phyloP scores from a whole-genome alignment of 352 stramenopile genomes.

The Heterotrichella gracilis region DNA sequence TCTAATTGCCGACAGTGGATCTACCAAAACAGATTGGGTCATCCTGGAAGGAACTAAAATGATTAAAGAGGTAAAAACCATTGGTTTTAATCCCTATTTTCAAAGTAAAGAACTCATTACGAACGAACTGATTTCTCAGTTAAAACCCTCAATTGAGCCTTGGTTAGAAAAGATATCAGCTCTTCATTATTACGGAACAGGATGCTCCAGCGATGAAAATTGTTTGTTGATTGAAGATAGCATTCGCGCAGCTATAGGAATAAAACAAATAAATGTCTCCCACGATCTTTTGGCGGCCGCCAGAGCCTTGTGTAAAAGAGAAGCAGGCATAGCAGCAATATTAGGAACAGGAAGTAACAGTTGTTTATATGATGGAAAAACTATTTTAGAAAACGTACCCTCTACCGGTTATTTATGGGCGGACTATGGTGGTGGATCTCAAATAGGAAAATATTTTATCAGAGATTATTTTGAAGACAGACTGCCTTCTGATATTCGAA shows the following conservation, averaged over 20 bases:
- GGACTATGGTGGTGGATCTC: neutral
- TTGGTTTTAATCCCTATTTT: constrained; percentile 2
- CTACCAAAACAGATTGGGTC: constrained; percentile 2
- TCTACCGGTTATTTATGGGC: neutral
- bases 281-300: neutral
- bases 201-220: neutral
- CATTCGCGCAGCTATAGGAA: neutral
- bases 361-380: neutral
- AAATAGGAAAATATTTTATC: constrained; percentile 7
- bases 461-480: neutral
- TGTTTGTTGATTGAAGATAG: neutral
- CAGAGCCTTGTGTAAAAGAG: neutral
- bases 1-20: neutral
- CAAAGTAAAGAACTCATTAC: neutral
- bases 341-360: neutral
- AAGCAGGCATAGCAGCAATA: neutral
- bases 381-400: neutral
- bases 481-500: neutral
- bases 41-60: neutral
- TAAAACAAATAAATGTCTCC: neutral
- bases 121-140: neutral
- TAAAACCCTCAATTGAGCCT: neutral
- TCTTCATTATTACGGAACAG: neutral
- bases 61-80: constrained; percentile 4
- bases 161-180: neutral